Evolutionary conservation across 371 early-diverging fungal genomes (phyloP).

Genomic region (Cokeromyces recurvatus): DNA sequence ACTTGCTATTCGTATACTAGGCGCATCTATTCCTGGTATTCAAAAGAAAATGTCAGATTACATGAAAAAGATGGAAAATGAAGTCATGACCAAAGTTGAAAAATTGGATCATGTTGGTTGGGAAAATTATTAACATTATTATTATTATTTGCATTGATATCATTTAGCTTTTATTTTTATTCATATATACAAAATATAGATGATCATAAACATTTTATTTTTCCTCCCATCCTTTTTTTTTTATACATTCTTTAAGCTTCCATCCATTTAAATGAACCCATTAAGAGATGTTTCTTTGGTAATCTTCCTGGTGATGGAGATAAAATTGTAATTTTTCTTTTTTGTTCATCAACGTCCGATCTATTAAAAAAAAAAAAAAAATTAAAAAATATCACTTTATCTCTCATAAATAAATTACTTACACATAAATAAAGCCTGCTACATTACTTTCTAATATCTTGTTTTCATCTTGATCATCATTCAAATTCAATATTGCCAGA

Average conservation of each 20-base stretch:
- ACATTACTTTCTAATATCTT: slow-evolving; percentile 67
- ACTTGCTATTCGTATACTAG: slow-evolving; percentile 91
- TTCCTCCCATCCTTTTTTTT: background rate
- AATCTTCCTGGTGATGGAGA: slow-evolving; percentile 87
- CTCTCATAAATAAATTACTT: slow-evolving; percentile 15
- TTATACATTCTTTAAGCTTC: slow-evolving; percentile 25
- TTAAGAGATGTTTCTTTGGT: slow-evolving; percentile 75
- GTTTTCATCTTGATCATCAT: slow-evolving; percentile 55
- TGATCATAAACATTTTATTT: too few species aligned
- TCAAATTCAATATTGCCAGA: slow-evolving; percentile 76
- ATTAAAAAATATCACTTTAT: background rate
- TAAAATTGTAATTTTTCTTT: slow-evolving; percentile 75
- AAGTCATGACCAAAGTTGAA: slow-evolving; percentile 84
- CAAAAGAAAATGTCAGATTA: slow-evolving; percentile 75
- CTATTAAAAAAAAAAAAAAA: slow-evolving; percentile 30
- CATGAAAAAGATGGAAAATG: slow-evolving; percentile 72
- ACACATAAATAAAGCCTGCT: slow-evolving; percentile 88
- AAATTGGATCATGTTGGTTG: slow-evolving; percentile 61
- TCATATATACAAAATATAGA: too few species aligned
- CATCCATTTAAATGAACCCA: slow-evolving; percentile 88
- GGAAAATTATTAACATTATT: slow-evolving; percentile 7
- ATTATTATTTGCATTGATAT: too few species aligned
- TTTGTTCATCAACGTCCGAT: slow-evolving; percentile 79
- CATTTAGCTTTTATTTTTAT: too few species aligned
- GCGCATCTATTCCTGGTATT: slow-evolving; percentile 70